phyloP scores from a whole-genome alignment of 2,329 filamentous ascomycete species.

The Hymenoscyphus fructigenus region DNA sequence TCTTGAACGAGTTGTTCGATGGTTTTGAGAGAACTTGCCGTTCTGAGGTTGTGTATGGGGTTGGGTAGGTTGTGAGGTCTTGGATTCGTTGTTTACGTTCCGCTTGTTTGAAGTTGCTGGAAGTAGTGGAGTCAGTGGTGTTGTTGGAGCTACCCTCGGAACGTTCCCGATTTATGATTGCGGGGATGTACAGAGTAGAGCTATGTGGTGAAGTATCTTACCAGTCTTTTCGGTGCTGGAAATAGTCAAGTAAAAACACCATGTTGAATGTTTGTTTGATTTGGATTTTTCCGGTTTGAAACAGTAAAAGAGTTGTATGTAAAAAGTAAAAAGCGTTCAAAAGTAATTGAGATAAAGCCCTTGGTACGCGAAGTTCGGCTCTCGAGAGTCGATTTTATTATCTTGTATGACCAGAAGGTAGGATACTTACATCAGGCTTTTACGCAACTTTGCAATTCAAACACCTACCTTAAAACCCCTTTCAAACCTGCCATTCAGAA shows the following conservation, averaged over 20 bases:
- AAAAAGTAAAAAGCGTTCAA: not conserved
- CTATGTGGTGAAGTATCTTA: conserved; percentile 21
- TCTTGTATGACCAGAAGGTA: too few species aligned
- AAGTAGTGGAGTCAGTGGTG: conserved; percentile 33
- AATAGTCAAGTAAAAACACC: conserved; percentile 37
- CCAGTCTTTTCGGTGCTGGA: conserved; percentile 37
- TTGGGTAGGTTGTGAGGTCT: conserved; percentile 64
- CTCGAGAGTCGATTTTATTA: too few species aligned
- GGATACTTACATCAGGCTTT: too few species aligned
- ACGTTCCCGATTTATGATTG: conserved; percentile 2
- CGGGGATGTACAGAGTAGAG: conserved; percentile 3
- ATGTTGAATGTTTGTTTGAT: conserved; percentile 24
- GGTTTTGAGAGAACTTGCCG: conserved; percentile 67
- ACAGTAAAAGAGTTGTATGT: not conserved
- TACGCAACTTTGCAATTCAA: not conserved
- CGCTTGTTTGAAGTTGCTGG: conserved; percentile 74
- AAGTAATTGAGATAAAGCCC: not conserved
- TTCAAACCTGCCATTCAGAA: conserved; percentile 1
- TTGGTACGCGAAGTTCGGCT: not conserved
- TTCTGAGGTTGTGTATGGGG: conserved; percentile 63
- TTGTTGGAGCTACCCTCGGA: not conserved
- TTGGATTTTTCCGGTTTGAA: not conserved
- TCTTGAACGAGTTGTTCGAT: conserved; percentile 73
- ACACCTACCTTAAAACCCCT: too few species aligned
- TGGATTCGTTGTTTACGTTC: conserved; percentile 71